Evolutionary conservation across 306 rosid genomes (phyloP).

Genomic region (Bauhinia variegata): DNA sequence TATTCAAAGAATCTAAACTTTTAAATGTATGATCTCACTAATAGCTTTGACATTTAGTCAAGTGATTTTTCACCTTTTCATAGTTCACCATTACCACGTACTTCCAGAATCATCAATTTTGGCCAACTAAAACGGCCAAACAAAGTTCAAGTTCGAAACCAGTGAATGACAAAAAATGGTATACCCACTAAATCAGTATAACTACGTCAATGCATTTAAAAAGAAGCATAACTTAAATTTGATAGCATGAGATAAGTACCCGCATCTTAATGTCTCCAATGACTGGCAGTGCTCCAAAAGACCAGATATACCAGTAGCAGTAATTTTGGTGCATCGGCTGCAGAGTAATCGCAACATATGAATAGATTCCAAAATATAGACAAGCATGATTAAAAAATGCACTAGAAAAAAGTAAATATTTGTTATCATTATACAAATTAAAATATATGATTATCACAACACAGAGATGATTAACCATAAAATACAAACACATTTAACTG

Average conservation of each 20-base stretch:
- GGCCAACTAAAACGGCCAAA: conserved; percentile 8
- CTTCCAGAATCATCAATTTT: background rate
- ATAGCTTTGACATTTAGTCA: background rate
- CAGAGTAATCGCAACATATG: conserved; percentile 50
- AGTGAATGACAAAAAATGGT: background rate
- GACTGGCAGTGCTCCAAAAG: conserved; percentile 70
- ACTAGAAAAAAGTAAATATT: conserved; percentile 17
- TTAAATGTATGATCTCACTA: background rate
- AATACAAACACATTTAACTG: conserved; percentile 22
- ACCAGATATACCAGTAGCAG: conserved; percentile 69
- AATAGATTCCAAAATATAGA: conserved; percentile 44
- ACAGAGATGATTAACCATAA: conserved; percentile 22
- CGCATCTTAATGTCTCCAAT: conserved; percentile 88
- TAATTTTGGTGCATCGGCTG: conserved; percentile 75
- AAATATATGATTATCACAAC: too few species aligned
- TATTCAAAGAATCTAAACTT: background rate
- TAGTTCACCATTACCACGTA: background rate
- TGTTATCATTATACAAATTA: conserved; percentile 24
- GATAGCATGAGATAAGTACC: conserved; percentile 51
- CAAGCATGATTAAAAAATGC: conserved; percentile 33
- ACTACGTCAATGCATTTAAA: background rate
- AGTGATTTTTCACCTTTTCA: too few species aligned
- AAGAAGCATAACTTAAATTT: conserved; percentile 22
- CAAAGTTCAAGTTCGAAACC: conserved; percentile 17
- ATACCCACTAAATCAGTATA: conserved; percentile 23